A percentile compares a stretch with the other conserved stretches of the same genome.
Evolutionary conservation across 2,329 filamentous ascomycete genomes (phyloP).

Genomic region (Drechmeria coniospora): DNA sequence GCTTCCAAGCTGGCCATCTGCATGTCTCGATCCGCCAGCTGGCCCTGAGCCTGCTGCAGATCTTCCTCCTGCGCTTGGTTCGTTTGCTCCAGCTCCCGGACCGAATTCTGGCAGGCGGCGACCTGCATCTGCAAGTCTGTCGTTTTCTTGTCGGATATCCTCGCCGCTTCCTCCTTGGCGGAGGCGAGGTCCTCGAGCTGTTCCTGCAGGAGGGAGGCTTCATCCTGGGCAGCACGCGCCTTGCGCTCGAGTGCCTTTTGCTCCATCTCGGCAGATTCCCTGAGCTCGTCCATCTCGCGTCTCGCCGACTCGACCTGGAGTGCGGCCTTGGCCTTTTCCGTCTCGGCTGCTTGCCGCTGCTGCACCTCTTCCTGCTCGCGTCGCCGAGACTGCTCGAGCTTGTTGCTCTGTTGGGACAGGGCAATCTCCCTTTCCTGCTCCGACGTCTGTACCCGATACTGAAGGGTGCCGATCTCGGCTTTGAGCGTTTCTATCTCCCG

Average conservation of each 20-base stretch:
- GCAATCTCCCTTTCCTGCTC: constrained; percentile 79
- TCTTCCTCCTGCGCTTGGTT: constrained; percentile 37
- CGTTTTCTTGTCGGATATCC: constrained; percentile 39
- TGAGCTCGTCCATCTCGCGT: constrained; percentile 35
- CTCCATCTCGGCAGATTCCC: constrained; percentile 33
- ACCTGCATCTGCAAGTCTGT: constrained; percentile 39
- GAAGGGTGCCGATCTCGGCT: constrained; percentile 74
- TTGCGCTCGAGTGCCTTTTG: constrained; percentile 53
- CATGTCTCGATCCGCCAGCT: constrained; percentile 52
- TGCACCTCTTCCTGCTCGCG: constrained; percentile 80
- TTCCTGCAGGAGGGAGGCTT: constrained; percentile 60
- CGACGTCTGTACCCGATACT: constrained; percentile 73
- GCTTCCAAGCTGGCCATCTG: constrained; percentile 64
- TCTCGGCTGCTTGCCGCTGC: constrained; percentile 42
- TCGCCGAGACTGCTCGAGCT: constrained; percentile 63
- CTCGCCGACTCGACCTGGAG: constrained; percentile 34
- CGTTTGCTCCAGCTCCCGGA: constrained; percentile 46
- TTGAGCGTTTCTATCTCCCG: constrained; percentile 61
- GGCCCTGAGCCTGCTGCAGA: constrained; percentile 47
- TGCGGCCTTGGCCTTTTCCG: constrained; percentile 32
- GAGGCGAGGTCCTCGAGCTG: constrained; percentile 58
- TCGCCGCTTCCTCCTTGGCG: constrained; percentile 53
- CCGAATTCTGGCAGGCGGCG: constrained; percentile 26
- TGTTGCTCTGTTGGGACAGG: constrained; percentile 64
- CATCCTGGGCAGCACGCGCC: constrained; percentile 55